phyloP scores from a whole-genome alignment of 768 basidiomycete genomes.

The Rhizopogon roseolus region DNA sequence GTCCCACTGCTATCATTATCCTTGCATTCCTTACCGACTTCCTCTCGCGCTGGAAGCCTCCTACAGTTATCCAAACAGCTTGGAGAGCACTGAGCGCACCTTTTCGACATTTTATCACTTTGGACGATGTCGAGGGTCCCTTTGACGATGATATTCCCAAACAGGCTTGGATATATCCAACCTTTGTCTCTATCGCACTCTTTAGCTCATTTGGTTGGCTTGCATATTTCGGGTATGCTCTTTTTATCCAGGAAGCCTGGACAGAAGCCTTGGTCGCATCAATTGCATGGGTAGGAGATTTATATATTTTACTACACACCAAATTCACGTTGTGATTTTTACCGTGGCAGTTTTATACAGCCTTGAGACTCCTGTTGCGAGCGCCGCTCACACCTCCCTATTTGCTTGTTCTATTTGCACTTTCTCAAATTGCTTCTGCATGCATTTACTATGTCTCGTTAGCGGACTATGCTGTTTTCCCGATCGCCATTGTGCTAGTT shows the following conservation, averaged over 20 bases:
- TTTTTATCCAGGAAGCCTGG: slow-evolving; percentile 21
- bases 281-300: slow-evolving; percentile 46
- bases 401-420: slow-evolving; percentile 39
- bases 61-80: slow-evolving; percentile 20
- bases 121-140: slow-evolving; percentile 46
- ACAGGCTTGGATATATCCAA: slow-evolving; percentile 25
- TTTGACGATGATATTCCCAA: background rate
- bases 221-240: slow-evolving; percentile 34
- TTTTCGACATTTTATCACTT: slow-evolving; percentile 47
- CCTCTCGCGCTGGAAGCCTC: slow-evolving; percentile 10
- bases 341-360: slow-evolving; percentile 37
- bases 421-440: slow-evolving; percentile 30
- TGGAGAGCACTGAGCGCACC: slow-evolving; percentile 30
- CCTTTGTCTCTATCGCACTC: slow-evolving; percentile 33
- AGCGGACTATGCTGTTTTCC: slow-evolving; percentile 8
- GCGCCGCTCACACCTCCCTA: slow-evolving; percentile 52
- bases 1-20: slow-evolving; percentile 18
- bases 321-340: slow-evolving; percentile 4
- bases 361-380: slow-evolving; percentile 32
- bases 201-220: slow-evolving; percentile 39
- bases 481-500: slow-evolving; percentile 20
- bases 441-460: slow-evolving; percentile 33
- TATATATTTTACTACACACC: slow-evolving; percentile 1
- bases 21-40: slow-evolving; percentile 28
- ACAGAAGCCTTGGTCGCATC: slow-evolving; percentile 28